These are phyloP conservation scores for Gossypium laxum DNA, from an alignment of 441 rosid genomes.

Conservation along the genomic window DNA sequence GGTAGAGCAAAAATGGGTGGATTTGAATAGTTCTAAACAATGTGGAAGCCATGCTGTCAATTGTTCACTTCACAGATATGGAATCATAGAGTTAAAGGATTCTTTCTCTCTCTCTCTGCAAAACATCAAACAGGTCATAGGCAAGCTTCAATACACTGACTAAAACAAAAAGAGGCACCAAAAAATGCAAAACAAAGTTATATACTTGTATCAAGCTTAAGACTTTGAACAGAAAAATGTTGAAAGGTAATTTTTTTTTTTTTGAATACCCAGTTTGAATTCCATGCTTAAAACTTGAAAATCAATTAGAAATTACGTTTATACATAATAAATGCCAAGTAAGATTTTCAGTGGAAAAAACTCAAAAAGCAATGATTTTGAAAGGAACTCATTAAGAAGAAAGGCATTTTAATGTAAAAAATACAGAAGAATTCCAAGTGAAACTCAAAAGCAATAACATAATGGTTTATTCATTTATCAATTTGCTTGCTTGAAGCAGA, in stretches of 20 bases:
- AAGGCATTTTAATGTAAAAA: not conserved
- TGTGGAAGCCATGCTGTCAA: slow-evolving; percentile 44
- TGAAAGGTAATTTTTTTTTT: not conserved
- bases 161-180: not conserved
- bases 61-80: slow-evolving; percentile 5
- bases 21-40: slow-evolving; percentile 43
- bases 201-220: not conserved
- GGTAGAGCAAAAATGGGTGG: slow-evolving; percentile 34
- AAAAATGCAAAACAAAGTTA: not conserved
- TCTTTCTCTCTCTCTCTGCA: slow-evolving; percentile 16
- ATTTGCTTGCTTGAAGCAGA: not conserved
- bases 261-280: not conserved
- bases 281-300: slow-evolving; percentile 1
- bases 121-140: slow-evolving; percentile 27
- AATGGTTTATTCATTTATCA: not conserved
- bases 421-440: not conserved
- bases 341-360: not conserved
- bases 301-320: not conserved
- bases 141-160: slow-evolving; percentile 15
- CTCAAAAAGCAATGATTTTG: not conserved
- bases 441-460: not conserved
- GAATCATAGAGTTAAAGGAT: slow-evolving; percentile 9
- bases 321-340: not conserved
- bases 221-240: not conserved
- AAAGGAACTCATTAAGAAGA: not conserved